Conservation (phyloP, 2,329 filamentous ascomycete species). For the Penicillium fuscoglaucum region DNA sequence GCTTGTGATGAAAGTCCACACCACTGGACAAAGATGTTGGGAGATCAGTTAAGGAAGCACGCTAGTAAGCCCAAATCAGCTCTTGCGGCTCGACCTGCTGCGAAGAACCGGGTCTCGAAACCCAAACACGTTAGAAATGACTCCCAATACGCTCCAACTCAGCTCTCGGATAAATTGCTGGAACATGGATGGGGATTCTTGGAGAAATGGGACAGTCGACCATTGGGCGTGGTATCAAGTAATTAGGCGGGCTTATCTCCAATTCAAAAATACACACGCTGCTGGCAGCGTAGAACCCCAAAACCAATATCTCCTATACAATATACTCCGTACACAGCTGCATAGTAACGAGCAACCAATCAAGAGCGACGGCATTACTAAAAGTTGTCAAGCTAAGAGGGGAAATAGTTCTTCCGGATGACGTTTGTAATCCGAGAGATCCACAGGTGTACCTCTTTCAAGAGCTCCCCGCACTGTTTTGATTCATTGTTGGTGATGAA, state of each 20-base stretch:
- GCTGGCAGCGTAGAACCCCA: conserved; percentile 21
- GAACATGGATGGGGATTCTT: conserved; percentile 33
- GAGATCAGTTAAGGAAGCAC: conserved; percentile 19
- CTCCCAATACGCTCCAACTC: conserved; percentile 4
- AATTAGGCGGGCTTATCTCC: conserved; percentile 12
- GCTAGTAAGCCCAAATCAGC: not conserved
- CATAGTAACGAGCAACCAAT: conserved; percentile 5
- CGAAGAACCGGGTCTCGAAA: conserved; percentile 4
- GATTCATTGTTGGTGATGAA: conserved; percentile 28
- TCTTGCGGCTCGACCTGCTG: not conserved
- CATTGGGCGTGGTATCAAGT: conserved; percentile 33
- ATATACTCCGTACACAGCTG: not conserved
- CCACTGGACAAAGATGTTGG: conserved; percentile 33
- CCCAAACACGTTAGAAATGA: conserved; percentile 1
- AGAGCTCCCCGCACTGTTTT: conserved; percentile 19
- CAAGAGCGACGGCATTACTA: conserved; percentile 14
- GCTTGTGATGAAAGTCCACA: conserved; percentile 36
- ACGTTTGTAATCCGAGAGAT: conserved; percentile 19
- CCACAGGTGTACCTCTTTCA: not conserved
- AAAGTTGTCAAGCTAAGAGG: not conserved
- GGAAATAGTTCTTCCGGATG: conserved; percentile 18
- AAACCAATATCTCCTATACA: not conserved
- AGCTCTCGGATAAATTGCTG: conserved; percentile 24
- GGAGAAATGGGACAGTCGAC: conserved; percentile 35
- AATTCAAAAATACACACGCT: conserved; percentile 14